Base-by-base conservation (phyloP, 2,329 filamentous ascomycete genomes). In the Arthrobotrys iridis region DNA sequence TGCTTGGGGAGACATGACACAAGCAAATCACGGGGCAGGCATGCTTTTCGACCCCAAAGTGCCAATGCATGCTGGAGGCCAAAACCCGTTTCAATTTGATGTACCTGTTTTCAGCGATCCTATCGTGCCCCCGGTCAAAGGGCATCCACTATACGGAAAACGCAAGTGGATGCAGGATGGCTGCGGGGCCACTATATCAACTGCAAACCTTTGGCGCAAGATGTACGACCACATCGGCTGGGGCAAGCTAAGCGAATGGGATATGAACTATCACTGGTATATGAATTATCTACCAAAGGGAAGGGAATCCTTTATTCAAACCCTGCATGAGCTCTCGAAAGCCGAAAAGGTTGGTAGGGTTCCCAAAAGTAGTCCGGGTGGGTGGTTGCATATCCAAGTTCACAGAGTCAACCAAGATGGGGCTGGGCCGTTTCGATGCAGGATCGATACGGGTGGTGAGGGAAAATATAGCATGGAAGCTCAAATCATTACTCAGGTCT, bases 61-160 rank as follows among this genome's bases (percentile, higher is more conserved):
- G 22, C 37, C 40, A 10, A 24, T 30, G 8, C 8, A 37, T 11
- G 22, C 22, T 10, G 40, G 37, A 1, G 24, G 18, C 28, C 33
- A 59, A 7, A 22, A 30, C n/a, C 10, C 11, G 0, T 45, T 18
- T 1, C 63, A 67, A 15, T 57, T 15, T 7, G 63, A 67, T 15
- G 37, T 28, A 6, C 58, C 63, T 11, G 48, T 67, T 35, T 67
- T 67, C 41, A 59, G 50, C 26, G 63, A 67, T 20, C 63, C 63
- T 10, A 18, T 50, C 8, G 50, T 67, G 3, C 63, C 63, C 6
- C 48, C 48, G 5, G 5, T 0, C 1, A 0, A 11, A 0, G 26
- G 24, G 2, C 26, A 40, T 2, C 63, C 45, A 1, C n/a, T 37
- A 2, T 67, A 22, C 0, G 55, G 55, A 20, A 24, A 59, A 28